A percentile compares a stretch with the other conserved stretches of the same genome.
phyloP scores from a whole-genome alignment of 73 alveolate species.

The Blepharisma japonicum region DNA sequence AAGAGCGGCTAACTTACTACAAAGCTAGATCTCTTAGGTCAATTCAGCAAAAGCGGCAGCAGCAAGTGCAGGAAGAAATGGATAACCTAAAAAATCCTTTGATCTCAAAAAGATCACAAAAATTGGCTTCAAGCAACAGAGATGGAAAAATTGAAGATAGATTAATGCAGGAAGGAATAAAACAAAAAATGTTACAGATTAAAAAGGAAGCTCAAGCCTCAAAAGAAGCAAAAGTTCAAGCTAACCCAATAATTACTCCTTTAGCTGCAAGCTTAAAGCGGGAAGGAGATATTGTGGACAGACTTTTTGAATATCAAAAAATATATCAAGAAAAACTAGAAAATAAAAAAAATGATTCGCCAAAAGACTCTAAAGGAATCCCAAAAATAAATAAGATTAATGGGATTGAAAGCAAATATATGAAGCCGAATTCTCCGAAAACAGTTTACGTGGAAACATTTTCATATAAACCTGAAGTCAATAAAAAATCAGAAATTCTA shows the following conservation, averaged over 20 bases:
- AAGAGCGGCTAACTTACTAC: background rate
- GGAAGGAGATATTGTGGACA: slow-evolving; percentile 22
- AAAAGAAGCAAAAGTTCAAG: background rate
- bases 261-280: slow-evolving; percentile 13
- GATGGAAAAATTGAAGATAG: slow-evolving; percentile 29
- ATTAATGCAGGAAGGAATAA: slow-evolving; percentile 17
- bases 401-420: slow-evolving; percentile 16
- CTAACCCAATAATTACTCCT: background rate
- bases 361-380: background rate
- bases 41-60: slow-evolving; percentile 25
- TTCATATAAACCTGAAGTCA: slow-evolving; percentile 21
- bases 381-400: slow-evolving; percentile 19
- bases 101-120: slow-evolving; percentile 4
- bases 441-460: background rate
- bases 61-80: background rate
- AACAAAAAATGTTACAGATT: background rate
- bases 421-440: background rate
- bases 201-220: background rate
- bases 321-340: slow-evolving; percentile 20
- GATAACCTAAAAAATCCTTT: background rate
- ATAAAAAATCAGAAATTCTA: background rate
- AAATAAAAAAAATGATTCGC: background rate
- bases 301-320: slow-evolving; percentile 15
- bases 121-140: background rate
- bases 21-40: background rate